A percentile compares a stretch with the other conserved stretches of the same genome.
phyloP scores from a whole-genome alignment of 1,139 yeast species.

The Hanseniaspora gamundiae region DNA sequence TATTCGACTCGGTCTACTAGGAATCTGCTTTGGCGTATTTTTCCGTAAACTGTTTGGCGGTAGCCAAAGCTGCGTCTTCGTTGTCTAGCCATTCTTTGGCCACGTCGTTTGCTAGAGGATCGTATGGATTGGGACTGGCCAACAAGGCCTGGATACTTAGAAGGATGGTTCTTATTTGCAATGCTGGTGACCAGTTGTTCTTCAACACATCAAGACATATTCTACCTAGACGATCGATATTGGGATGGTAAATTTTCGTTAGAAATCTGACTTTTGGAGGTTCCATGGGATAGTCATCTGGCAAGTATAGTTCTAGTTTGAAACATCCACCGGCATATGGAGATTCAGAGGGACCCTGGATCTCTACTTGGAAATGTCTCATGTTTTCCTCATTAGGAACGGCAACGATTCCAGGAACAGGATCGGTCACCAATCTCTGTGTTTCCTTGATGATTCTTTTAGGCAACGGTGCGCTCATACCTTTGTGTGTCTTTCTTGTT shows the following conservation, averaged over 20 bases:
- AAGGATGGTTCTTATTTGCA: constrained; percentile 88
- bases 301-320: constrained; percentile 40
- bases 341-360: constrained; percentile 69
- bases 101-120: constrained; percentile 94
- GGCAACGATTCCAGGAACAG: constrained; percentile 93
- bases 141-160: constrained; percentile 85
- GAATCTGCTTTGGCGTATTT: constrained; percentile 39
- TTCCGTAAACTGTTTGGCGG: constrained; percentile 82
- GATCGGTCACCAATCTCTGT: constrained; percentile 81
- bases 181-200: constrained; percentile 94
- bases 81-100: constrained; percentile 93
- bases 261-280: constrained; percentile 90
- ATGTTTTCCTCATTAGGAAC: constrained; percentile 87
- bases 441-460: constrained; percentile 92
- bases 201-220: constrained; percentile 91
- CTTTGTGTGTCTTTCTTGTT: too few relatives aligned
- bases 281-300: constrained; percentile 47
- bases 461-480: constrained; percentile 52
- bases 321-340: constrained; percentile 49
- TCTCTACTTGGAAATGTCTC: constrained; percentile 77
- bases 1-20: background rate
- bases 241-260: constrained; percentile 92
- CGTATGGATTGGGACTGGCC: constrained; percentile 97
- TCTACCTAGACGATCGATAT: constrained; percentile 88
- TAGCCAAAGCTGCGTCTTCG: constrained; percentile 65